Conservation (phyloP, 352 stramenopile species). For the Phytophthora agathidicida region DNA sequence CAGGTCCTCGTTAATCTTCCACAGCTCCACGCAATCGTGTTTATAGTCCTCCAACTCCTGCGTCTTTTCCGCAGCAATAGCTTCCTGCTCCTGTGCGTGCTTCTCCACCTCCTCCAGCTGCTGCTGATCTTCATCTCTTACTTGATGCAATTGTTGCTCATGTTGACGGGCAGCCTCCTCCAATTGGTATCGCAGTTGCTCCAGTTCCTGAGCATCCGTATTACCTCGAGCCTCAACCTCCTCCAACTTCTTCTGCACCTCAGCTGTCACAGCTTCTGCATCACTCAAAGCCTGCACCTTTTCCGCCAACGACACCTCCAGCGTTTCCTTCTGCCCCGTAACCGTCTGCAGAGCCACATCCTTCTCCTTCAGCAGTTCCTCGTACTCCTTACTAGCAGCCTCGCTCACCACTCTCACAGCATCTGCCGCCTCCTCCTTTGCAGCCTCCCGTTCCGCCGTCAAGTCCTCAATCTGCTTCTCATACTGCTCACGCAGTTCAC, state of each 20-base stretch:
- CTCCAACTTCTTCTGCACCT: constrained; percentile 31
- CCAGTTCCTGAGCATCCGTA: constrained; percentile 16
- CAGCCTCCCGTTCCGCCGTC: constrained; percentile 37
- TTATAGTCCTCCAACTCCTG: constrained; percentile 81
- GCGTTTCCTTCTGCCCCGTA: constrained; percentile 19
- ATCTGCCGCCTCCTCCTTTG: constrained; percentile 41
- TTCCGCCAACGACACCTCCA: constrained; percentile 40
- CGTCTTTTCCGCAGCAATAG: constrained; percentile 37
- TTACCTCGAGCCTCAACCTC: constrained; percentile 34
- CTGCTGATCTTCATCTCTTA: constrained; percentile 19
- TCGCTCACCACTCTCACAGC: constrained; percentile 36
- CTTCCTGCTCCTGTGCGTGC: constrained; percentile 32
- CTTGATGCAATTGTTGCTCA: constrained; percentile 30
- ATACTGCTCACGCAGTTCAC: constrained; percentile 40
- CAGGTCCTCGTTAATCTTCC: constrained; percentile 80
- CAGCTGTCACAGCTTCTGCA: constrained; percentile 6
- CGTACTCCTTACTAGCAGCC: constrained; percentile 32
- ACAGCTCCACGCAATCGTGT: constrained; percentile 79
- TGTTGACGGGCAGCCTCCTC: constrained; percentile 14
- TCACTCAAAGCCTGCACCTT: constrained; percentile 37
- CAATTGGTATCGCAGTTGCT: constrained; percentile 27
- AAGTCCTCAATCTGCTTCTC: constrained; percentile 46
- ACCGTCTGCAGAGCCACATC: constrained; percentile 20
- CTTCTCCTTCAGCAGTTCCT: constrained; percentile 47
- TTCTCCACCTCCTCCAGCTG: constrained; percentile 25